phyloP scores from a whole-genome alignment of 1,284 basidiomycete genomes.

The Ceratobasidium sp. region DNA sequence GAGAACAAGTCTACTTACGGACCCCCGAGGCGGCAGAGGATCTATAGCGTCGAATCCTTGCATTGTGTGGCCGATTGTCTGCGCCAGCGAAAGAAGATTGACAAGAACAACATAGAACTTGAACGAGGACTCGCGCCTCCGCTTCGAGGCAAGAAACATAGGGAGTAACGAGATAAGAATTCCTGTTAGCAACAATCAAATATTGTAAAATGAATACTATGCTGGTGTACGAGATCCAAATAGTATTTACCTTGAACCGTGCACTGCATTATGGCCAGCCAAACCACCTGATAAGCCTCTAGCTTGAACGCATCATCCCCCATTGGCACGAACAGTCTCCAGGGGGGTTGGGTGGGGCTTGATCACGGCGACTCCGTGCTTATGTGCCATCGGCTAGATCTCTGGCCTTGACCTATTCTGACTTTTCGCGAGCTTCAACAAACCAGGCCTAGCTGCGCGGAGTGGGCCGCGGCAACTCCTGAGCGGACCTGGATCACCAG shows the following conservation, averaged over 20 bases:
- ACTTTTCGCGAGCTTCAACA: no score
- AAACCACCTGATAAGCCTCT: neutral
- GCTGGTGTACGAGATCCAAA: neutral
- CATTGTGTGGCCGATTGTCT: neutral
- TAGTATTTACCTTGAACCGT: slow-evolving; percentile 20
- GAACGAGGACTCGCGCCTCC: neutral
- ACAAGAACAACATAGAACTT: slow-evolving; percentile 6
- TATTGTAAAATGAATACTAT: neutral
- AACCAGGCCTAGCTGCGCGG: no score
- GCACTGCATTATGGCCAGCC: neutral
- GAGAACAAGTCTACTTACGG: neutral
- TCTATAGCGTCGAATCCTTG: neutral
- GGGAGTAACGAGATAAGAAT: neutral
- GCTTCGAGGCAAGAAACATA: neutral
- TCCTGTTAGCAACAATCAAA: neutral
- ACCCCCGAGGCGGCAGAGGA: neutral
- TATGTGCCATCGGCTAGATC: no score
- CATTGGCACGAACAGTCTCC: no score
- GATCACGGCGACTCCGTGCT: no score
- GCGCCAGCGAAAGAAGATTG: neutral
- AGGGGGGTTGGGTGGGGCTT: no score
- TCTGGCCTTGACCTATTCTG: no score
- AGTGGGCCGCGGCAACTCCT: no score
- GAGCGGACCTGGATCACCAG: no score
- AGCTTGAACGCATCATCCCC: neutral